phyloP scores from a whole-genome alignment of 352 stramenopile species.

The Globisporangium lucens region DNA sequence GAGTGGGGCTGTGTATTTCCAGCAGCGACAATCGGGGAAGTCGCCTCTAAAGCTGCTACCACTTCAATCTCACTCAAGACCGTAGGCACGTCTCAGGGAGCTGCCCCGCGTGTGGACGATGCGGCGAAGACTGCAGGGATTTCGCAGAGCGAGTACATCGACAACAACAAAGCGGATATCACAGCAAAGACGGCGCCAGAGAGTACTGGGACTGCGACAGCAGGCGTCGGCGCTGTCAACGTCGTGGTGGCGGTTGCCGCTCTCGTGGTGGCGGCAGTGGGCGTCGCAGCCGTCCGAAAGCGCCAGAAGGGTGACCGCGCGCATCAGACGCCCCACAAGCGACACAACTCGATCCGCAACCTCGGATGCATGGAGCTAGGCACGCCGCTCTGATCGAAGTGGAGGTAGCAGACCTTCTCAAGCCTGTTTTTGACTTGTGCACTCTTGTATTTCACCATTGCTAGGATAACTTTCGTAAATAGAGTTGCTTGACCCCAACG shows the following conservation, averaged over 20 bases:
- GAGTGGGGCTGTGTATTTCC: constrained; percentile 40
- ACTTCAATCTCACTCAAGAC: background rate
- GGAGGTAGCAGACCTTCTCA: background rate
- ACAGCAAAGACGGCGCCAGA: background rate
- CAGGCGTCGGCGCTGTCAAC: constrained; percentile 1
- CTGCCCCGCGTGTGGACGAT: background rate
- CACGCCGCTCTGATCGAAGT: constrained; percentile 11
- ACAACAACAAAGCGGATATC: constrained; percentile 7
- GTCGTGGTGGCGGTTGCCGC: constrained; percentile 8
- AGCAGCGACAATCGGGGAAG: background rate
- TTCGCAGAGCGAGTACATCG: background rate
- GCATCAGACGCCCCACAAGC: background rate
- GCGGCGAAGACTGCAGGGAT: background rate
- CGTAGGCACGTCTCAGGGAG: background rate
- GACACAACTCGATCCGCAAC: constrained; percentile 9
- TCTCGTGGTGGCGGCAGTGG: constrained; percentile 10
- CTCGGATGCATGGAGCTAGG: constrained; percentile 9
- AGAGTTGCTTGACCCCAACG: background rate
- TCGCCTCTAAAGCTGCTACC: background rate
- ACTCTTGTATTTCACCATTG: background rate
- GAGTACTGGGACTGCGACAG: background rate
- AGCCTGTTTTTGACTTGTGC: background rate
- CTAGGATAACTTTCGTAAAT: background rate
- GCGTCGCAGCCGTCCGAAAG: constrained; percentile 17
- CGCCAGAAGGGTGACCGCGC: constrained; percentile 3